phyloP scores from a whole-genome alignment of 208 protist genomes.

The Trypanosoma lewisi region DNA sequence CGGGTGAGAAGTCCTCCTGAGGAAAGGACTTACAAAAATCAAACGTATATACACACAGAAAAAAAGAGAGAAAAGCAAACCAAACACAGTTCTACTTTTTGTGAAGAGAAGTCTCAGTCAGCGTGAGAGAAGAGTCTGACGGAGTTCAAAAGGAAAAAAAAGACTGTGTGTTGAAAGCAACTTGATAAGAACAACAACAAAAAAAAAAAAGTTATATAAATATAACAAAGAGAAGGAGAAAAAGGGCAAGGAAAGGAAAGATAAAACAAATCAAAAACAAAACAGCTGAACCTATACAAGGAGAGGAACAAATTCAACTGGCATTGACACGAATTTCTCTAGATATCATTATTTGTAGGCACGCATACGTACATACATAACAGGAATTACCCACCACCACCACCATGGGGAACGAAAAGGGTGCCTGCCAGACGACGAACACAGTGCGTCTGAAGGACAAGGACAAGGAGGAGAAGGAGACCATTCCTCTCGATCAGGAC shows the following conservation, averaged over 20 bases:
- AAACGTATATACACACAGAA: constrained; percentile 3
- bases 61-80: constrained; percentile 11
- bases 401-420: constrained; percentile 89
- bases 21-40: not conserved
- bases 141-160: not conserved
- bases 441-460: constrained; percentile 68
- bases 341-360: too few relatives aligned
- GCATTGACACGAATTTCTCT: not conserved
- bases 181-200: not conserved
- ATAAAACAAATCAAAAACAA: not conserved
- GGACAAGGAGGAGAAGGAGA: constrained; percentile 86
- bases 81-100: too few relatives aligned
- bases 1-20: too few relatives aligned
- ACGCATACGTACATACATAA: too few relatives aligned
- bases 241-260: not conserved
- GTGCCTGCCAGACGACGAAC: constrained; percentile 82
- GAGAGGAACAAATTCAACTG: not conserved
- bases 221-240: constrained; percentile 1
- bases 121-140: not conserved
- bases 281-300: not conserved
- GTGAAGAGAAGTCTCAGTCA: too few relatives aligned
- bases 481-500: constrained; percentile 96
- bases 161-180: not conserved
- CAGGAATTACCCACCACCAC: too few relatives aligned
- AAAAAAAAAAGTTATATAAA: constrained; percentile 7